phyloP scores from a whole-genome alignment of 495 filamentous ascomycete species.

The Schizothecium vesticola region DNA sequence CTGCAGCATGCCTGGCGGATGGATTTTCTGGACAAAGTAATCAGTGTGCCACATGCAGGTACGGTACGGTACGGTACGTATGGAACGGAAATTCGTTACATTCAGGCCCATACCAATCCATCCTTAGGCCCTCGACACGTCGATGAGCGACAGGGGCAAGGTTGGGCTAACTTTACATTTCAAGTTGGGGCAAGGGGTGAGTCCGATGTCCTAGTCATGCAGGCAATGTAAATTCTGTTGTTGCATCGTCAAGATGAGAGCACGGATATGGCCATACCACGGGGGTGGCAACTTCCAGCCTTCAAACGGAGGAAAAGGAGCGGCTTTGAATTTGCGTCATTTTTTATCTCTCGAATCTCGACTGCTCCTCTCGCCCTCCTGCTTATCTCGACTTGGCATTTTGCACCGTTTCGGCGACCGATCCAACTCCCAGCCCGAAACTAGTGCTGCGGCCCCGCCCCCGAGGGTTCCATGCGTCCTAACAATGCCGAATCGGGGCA shows the following conservation, averaged over 20 bases:
- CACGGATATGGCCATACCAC: not conserved
- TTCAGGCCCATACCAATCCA: not conserved
- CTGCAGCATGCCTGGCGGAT: not conserved
- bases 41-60: not conserved
- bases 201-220: not conserved
- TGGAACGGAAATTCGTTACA: not conserved
- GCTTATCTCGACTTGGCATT: not conserved
- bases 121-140: not conserved
- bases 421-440: not conserved
- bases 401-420: not conserved
- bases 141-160: not conserved
- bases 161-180: not conserved
- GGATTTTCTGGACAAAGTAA: not conserved
- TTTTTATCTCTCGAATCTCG: not conserved
- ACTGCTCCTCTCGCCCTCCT: not conserved
- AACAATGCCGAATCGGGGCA: not conserved
- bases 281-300: not conserved
- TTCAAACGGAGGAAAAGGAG: not conserved
- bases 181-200: not conserved
- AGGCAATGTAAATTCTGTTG: not conserved
- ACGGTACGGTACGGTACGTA: not conserved
- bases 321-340: not conserved
- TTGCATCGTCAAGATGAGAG: not conserved
- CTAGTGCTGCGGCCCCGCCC: too few relatives aligned
- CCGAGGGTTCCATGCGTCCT: not conserved